A percentile compares a stretch with the other conserved stretches of the same genome.
Evolutionary conservation across 2,329 filamentous ascomycete species (phyloP).

Genomic region (Scedosporium boydii): DNA sequence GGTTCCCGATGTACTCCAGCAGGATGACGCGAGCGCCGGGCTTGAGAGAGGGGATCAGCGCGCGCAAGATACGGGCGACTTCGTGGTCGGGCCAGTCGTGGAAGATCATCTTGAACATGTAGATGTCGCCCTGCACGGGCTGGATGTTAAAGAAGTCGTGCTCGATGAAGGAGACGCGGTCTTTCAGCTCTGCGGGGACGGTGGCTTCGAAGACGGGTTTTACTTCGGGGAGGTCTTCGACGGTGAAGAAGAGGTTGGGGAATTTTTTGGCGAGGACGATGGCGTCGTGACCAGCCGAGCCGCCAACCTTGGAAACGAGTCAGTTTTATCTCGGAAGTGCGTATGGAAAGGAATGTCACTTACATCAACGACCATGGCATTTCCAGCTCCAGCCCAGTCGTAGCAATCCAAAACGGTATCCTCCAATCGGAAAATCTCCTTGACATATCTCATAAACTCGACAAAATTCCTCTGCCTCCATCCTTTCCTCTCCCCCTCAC

Average conservation of each 20-base stretch:
- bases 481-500: constrained; percentile 25
- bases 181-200: constrained; percentile 17
- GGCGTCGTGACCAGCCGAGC: constrained; percentile 47
- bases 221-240: constrained; percentile 44
- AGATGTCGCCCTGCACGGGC: constrained; percentile 45
- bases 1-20: constrained; percentile 34
- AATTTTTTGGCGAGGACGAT: constrained; percentile 43
- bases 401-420: constrained; percentile 47
- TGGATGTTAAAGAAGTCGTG: constrained; percentile 53
- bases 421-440: constrained; percentile 34
- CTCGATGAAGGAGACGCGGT: constrained; percentile 30
- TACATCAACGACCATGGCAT: constrained; percentile 44
- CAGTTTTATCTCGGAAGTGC: constrained; percentile 1
- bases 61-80: constrained; percentile 35
- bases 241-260: constrained; percentile 42
- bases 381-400: constrained; percentile 43
- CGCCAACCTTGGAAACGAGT: constrained; percentile 47
- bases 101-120: constrained; percentile 50
- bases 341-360: constrained; percentile 15
- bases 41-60: constrained; percentile 44
- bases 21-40: constrained; percentile 39
- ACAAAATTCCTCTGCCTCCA: constrained; percentile 25
- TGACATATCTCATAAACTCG: constrained; percentile 44
- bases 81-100: constrained; percentile 52
- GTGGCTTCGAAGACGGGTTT: constrained; percentile 33